Conservation (phyloP, 73 alveolate genomes). For the Paramecium pentaurelia region DNA sequence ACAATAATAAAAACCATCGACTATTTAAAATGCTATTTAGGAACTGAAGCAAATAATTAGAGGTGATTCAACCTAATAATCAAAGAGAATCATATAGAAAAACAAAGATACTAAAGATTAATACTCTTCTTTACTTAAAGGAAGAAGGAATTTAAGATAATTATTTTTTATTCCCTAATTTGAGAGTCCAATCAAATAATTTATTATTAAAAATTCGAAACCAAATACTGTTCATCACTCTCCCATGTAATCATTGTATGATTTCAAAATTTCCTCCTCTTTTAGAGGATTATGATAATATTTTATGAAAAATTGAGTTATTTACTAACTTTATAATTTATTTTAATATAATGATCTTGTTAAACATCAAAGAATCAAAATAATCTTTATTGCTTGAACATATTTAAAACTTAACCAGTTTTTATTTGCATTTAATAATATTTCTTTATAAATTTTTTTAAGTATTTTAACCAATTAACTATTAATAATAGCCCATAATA, state of each 20-base stretch:
- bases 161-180: background rate
- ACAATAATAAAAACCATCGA: background rate
- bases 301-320: background rate
- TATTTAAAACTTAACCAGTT: background rate
- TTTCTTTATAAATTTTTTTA: background rate
- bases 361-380: background rate
- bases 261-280: background rate
- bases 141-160: background rate
- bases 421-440: background rate
- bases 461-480: conserved; percentile 33
- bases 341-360: background rate
- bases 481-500: background rate
- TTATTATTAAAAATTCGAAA: background rate
- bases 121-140: background rate
- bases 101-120: background rate
- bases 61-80: background rate
- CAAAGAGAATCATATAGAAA: background rate
- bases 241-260: background rate
- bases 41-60: background rate
- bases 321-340: background rate
- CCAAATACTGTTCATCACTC: conserved; percentile 1
- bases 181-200: conserved; percentile 13
- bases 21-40: background rate
- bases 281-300: background rate
- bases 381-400: background rate